Percentiles rank a stretch among this genome's conserved stretches.
Evolutionary conservation across 2,329 filamentous ascomycete species (phyloP).

Genomic region (Alternaria postmessia): DNA sequence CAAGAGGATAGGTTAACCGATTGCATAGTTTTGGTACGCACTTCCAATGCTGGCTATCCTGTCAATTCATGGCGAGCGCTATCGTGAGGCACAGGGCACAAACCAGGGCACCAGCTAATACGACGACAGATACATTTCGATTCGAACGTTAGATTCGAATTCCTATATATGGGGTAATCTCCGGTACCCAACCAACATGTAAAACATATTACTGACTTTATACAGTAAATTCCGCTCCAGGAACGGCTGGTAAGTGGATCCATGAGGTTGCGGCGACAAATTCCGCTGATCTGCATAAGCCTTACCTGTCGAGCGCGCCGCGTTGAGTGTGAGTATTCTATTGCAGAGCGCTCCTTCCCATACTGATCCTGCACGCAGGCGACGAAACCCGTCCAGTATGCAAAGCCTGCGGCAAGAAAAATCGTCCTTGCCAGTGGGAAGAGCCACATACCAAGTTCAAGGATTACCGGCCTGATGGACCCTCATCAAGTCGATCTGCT

Average conservation of each 20-base stretch:
- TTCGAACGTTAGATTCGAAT: slow-evolving; percentile 8
- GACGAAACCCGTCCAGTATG: slow-evolving; percentile 41
- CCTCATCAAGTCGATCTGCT: slow-evolving; percentile 24
- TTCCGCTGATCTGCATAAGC: slow-evolving; percentile 23
- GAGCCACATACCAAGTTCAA: slow-evolving; percentile 38
- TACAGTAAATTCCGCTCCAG: slow-evolving; percentile 45
- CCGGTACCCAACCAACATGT: neutral
- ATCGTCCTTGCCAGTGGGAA: slow-evolving; percentile 43
- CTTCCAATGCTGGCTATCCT: neutral
- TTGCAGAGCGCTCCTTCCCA: neutral
- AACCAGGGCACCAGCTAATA: slow-evolving; percentile 7
- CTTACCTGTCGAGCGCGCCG: slow-evolving; percentile 43
- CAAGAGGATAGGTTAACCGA: neutral
- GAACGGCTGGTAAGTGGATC: slow-evolving; percentile 41
- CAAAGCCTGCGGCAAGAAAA: slow-evolving; percentile 45
- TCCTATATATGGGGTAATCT: slow-evolving; percentile 15
- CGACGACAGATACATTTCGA: slow-evolving; percentile 8
- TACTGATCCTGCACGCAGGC: slow-evolving; percentile 25
- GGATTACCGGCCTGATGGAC: slow-evolving; percentile 33
- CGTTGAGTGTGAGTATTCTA: slow-evolving; percentile 38
- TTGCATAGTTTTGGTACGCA: slow-evolving; percentile 11
- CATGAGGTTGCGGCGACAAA: neutral
- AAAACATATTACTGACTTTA: slow-evolving; percentile 8
- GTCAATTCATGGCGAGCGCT: neutral
- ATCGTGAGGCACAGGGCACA: slow-evolving; percentile 1